Conservation (phyloP, 441 rosid genomes). For the Jatropha multifida region DNA sequence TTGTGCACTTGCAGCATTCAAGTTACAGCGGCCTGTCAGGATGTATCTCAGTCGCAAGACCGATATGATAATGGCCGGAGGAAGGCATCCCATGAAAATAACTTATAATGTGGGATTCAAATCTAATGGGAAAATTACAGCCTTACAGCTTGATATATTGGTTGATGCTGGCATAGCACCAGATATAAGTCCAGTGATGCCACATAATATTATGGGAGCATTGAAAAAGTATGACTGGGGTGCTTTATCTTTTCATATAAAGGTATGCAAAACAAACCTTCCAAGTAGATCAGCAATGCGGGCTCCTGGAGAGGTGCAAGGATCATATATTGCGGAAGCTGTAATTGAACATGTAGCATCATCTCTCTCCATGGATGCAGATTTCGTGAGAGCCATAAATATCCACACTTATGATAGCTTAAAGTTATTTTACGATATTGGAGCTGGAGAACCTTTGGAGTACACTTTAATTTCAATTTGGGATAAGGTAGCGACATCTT, state of each 20-base stretch:
- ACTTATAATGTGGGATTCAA: slow-evolving; percentile 88
- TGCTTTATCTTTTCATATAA: slow-evolving; percentile 67
- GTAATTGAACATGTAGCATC: slow-evolving; percentile 91
- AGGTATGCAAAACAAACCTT: slow-evolving; percentile 79
- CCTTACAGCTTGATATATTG: slow-evolving; percentile 56
- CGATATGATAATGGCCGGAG: slow-evolving; percentile 89
- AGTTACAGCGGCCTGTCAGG: slow-evolving; percentile 68
- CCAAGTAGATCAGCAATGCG: slow-evolving; percentile 76
- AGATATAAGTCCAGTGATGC: slow-evolving; percentile 65
- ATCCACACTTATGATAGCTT: slow-evolving; percentile 69
- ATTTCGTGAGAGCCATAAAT: slow-evolving; percentile 62
- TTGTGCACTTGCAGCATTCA: slow-evolving; percentile 85
- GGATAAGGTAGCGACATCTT: slow-evolving; percentile 56
- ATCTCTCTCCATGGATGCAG: slow-evolving; percentile 70
- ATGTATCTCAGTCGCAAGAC: slow-evolving; percentile 68
- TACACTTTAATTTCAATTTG: slow-evolving; percentile 73
- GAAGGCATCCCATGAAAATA: slow-evolving; percentile 95
- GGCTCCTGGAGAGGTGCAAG: slow-evolving; percentile 90
- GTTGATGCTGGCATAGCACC: slow-evolving; percentile 55
- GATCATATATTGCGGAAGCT: slow-evolving; percentile 76
- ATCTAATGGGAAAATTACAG: slow-evolving; percentile 81
- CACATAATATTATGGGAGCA: slow-evolving; percentile 32
- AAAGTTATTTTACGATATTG: slow-evolving; percentile 37
- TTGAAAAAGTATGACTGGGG: slow-evolving; percentile 90
- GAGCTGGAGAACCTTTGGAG: slow-evolving; percentile 58